Evolutionary conservation across 331 rosid species (phyloP), one percentile per base, ranked within the genome.

Genomic region (Rosa hybrid): DNA sequence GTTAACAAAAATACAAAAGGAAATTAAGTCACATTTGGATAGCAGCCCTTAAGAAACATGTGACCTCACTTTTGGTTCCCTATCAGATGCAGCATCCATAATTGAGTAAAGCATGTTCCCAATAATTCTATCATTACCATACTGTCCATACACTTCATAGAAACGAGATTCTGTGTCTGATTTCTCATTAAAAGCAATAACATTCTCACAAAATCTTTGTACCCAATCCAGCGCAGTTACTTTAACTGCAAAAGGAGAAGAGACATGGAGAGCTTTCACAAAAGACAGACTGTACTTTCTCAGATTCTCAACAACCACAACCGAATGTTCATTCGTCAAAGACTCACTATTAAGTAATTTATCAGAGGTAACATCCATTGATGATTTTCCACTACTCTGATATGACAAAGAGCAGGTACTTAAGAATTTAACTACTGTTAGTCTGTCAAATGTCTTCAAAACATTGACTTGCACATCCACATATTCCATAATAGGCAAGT

Each of bases 51-150:
- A 7, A 39, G 44, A 75, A 12, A 39, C 95, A 81, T 84, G 91
- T 53, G 88, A 85, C 88, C 98, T 91, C 78, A 94, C 95, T 84
- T 89, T 90, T 34, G 97, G 89, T 80, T 94, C 98, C 89, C 91
- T 85, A 84, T 91, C 97, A 75, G 86, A 86, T 65, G 97, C 81
- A 76, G 92, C 89, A 84, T 87, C 90, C 81, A 92, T 83, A 82
- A 94, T 83, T 77, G 97, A 86, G 88, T 82, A 84, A 83, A 92
- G 76, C 80, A 94, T 65, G 84, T 83, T 90, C 84, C 84, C 88
- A 78, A 91, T 76, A 56, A 88, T 83, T 75, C 88, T 87, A 75
- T 81, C 83, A 82, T 86, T 82, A 74, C 87, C 87, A 20, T 30
- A 2, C 34, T 30, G 34, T 30, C 34, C 34, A 30, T 82, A 82